A percentile compares a stretch with the other conserved stretches of the same genome.
phyloP scores from a whole-genome alignment of 2,329 filamentous ascomycete genomes.

The Fusarium irregulare region DNA sequence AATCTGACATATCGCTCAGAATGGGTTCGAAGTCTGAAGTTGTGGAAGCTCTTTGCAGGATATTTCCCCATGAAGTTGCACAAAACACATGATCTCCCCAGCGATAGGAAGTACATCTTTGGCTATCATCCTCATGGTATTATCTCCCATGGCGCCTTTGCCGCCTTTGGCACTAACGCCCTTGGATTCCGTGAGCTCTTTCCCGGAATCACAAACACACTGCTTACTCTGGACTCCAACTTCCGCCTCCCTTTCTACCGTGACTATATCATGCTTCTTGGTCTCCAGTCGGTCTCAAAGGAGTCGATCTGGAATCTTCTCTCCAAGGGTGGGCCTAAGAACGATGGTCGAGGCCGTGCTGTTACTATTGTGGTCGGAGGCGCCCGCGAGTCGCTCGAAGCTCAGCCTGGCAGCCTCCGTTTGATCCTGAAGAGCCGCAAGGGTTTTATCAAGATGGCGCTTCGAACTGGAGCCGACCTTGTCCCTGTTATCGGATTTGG shows the following conservation, averaged over 20 bases:
- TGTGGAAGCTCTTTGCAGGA: conserved; percentile 90
- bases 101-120: conserved; percentile 93
- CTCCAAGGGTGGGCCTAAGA: conserved; percentile 79
- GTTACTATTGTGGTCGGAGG: conserved; percentile 97
- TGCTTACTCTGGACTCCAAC: conserved; percentile 94
- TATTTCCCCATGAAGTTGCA: conserved; percentile 94
- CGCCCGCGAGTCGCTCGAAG: conserved; percentile 90
- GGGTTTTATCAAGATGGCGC: conserved; percentile 93
- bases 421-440: conserved; percentile 87
- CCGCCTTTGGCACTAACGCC: conserved; percentile 89
- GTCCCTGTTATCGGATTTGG: conserved; percentile 94
- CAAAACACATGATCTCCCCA: conserved; percentile 81
- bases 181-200: conserved; percentile 89
- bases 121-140: conserved; percentile 98
- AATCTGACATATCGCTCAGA: conserved; percentile 79
- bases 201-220: conserved; percentile 92
- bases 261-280: conserved; percentile 92
- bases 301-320: conserved; percentile 92
- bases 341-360: conserved; percentile 89
- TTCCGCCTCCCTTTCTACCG: conserved; percentile 94
- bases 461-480: conserved; percentile 90
- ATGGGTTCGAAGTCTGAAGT: conserved; percentile 74
- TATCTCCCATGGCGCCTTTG: conserved; percentile 95
- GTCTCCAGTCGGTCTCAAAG: conserved; percentile 87
- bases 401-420: conserved; percentile 79